phyloP scores from a whole-genome alignment of 2,329 filamentous ascomycete species.

The Trichoderma polysporum region DNA sequence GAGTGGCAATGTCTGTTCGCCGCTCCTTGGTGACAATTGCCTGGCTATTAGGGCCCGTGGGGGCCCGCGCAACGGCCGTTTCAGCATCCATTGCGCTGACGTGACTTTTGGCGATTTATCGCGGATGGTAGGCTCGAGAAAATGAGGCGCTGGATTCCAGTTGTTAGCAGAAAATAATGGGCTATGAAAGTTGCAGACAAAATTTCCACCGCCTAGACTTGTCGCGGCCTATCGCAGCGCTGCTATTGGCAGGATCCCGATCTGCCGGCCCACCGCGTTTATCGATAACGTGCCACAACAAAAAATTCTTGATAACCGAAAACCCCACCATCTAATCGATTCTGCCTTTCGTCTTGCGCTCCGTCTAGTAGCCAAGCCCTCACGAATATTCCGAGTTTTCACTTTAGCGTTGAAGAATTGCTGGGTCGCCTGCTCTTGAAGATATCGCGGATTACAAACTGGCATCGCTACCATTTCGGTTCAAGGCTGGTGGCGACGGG shows the following conservation, averaged over 20 bases:
- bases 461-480: slow-evolving; percentile 78
- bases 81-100: slow-evolving; percentile 39
- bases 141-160: neutral
- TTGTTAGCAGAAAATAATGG: neutral
- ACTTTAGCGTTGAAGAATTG: neutral
- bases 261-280: slow-evolving; percentile 22
- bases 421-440: neutral
- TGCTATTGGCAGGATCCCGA: slow-evolving; percentile 27
- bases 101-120: neutral
- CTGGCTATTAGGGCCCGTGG: slow-evolving; percentile 49
- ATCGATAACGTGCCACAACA: slow-evolving; percentile 40
- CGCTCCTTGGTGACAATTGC: slow-evolving; percentile 47
- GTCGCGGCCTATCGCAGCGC: slow-evolving; percentile 28
- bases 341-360: slow-evolving; percentile 17
- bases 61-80: slow-evolving; percentile 36
- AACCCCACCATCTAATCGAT: slow-evolving; percentile 36
- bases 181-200: slow-evolving; percentile 29
- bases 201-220: slow-evolving; percentile 35
- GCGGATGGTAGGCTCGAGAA: neutral
- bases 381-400: neutral
- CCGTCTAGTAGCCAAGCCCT: neutral
- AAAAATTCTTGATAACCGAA: slow-evolving; percentile 41
- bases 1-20: slow-evolving; percentile 53
- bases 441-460: slow-evolving; percentile 44
- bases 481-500: slow-evolving; percentile 74